Evolutionary conservation across 495 filamentous ascomycete genomes (phyloP).

Genomic region (Podospora tetraspora): DNA sequence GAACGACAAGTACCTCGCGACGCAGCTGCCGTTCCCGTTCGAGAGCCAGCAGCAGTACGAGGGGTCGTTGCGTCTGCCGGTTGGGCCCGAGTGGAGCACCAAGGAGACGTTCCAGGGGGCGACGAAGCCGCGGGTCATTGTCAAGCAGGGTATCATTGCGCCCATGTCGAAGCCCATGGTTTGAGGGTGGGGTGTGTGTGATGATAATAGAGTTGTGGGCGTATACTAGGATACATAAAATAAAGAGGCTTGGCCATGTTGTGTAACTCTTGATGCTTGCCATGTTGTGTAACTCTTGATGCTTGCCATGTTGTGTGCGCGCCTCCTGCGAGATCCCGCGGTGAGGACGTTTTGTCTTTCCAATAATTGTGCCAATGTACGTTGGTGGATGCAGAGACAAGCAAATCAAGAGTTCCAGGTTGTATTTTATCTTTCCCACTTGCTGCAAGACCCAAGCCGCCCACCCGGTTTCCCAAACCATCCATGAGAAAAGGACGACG

Average conservation of each 20-base stretch:
- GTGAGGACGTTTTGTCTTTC: neutral
- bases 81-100: slow-evolving; percentile 91
- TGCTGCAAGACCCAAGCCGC: neutral
- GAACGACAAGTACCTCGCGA: slow-evolving; percentile 85
- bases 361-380: neutral
- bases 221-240: slow-evolving; percentile 16
- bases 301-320: neutral
- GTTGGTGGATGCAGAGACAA: neutral
- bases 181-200: slow-evolving; percentile 20
- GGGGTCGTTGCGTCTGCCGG: slow-evolving; percentile 73
- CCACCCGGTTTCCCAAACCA: neutral
- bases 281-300: neutral
- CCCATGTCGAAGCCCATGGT: slow-evolving; percentile 76
- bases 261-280: neutral
- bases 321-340: neutral
- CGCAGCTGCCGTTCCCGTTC: slow-evolving; percentile 75
- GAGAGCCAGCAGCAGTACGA: slow-evolving; percentile 88
- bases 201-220: neutral
- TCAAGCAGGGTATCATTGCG: slow-evolving; percentile 89
- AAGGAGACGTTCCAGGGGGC: slow-evolving; percentile 85
- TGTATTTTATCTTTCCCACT: neutral
- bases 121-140: slow-evolving; percentile 85
- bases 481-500: too few relatives aligned
- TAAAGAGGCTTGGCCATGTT: neutral
- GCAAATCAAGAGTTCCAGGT: neutral